Evolutionary conservation across 345 rosid genomes (phyloP).

Genomic region (Hirschfeldia incana): DNA sequence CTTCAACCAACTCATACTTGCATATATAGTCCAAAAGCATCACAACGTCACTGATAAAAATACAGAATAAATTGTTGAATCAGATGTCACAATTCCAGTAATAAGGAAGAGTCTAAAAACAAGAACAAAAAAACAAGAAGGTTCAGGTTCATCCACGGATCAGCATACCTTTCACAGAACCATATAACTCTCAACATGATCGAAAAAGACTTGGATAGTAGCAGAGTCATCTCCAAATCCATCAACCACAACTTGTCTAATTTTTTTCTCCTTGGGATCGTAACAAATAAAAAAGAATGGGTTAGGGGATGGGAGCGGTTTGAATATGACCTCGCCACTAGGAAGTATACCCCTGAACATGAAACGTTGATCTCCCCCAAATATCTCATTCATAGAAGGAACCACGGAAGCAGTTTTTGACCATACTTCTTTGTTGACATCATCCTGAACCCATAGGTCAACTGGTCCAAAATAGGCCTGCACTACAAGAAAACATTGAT

Average conservation of each 20-base stretch:
- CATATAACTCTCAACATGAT: background rate
- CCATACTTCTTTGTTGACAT: background rate
- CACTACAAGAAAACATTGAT: too few relatives aligned
- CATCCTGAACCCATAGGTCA: background rate
- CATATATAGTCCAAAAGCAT: background rate
- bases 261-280: background rate
- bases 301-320: background rate
- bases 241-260: background rate
- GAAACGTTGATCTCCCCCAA: background rate
- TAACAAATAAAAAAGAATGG: background rate
- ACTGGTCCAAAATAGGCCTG: background rate
- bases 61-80: background rate
- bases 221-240: background rate
- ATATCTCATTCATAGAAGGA: background rate
- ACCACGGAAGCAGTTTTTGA: background rate
- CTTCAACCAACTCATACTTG: background rate
- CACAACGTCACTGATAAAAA: background rate
- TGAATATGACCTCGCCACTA: background rate
- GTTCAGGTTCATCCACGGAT: background rate
- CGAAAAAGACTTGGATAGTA: background rate
- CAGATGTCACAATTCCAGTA: background rate
- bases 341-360: background rate
- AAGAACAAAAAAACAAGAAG: background rate
- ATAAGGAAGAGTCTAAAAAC: too few relatives aligned
- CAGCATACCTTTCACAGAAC: background rate